phyloP scores from a whole-genome alignment of 768 basidiomycete species.

The Naganishia onofrii region DNA sequence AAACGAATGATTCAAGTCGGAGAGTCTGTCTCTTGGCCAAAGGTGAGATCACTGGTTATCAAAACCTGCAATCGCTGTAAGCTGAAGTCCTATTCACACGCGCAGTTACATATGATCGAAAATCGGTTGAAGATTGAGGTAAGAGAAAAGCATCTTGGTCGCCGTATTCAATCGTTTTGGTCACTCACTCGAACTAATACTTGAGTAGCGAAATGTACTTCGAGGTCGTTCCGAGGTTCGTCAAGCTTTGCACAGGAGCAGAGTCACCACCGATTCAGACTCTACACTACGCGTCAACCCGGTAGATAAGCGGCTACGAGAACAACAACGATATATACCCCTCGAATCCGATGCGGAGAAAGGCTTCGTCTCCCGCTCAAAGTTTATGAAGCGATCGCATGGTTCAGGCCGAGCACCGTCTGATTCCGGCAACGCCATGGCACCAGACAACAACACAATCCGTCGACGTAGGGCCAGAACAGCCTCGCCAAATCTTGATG shows the following conservation, averaged over 20 bases:
- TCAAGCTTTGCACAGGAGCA: slow-evolving; percentile 56
- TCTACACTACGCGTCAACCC: slow-evolving; percentile 26
- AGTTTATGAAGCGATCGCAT: slow-evolving; percentile 37
- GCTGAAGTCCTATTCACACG: neutral
- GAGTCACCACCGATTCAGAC: slow-evolving; percentile 42
- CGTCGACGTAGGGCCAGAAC: slow-evolving; percentile 18
- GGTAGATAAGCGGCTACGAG: slow-evolving; percentile 41
- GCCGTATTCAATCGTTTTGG: too few relatives aligned
- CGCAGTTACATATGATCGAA: slow-evolving; percentile 84
- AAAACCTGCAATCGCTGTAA: neutral
- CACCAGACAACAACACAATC: neutral
- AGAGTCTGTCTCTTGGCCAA: slow-evolving; percentile 92
- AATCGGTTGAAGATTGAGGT: slow-evolving; percentile 64
- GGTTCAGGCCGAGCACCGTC: neutral
- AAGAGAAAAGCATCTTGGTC: neutral
- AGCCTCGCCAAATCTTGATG: slow-evolving; percentile 16
- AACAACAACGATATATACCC: slow-evolving; percentile 61
- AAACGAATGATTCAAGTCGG: slow-evolving; percentile 84
- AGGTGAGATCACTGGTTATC: slow-evolving; percentile 57
- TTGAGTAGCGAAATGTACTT: slow-evolving; percentile 77
- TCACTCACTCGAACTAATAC: slow-evolving; percentile 38
- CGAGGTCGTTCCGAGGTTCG: slow-evolving; percentile 73
- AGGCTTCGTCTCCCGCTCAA: slow-evolving; percentile 63
- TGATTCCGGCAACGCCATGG: neutral
- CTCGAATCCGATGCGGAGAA: slow-evolving; percentile 77